Evolutionary conservation across 805 yeast genomes (phyloP).

Genomic region (Kurtzmaniella fragi): DNA sequence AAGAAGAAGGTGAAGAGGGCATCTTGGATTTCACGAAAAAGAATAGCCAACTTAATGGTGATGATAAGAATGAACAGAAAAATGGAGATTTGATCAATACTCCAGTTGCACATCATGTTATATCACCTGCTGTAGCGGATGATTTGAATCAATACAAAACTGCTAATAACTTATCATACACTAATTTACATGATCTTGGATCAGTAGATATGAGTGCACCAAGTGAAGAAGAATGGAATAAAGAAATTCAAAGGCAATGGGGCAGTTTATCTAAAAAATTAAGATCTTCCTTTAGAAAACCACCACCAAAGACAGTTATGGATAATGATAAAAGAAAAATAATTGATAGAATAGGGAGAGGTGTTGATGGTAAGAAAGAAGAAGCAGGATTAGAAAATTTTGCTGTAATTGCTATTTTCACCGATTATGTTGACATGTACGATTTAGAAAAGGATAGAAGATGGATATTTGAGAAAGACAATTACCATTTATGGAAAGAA

Average conservation of each 20-base stretch:
- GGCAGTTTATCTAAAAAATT: slow-evolving; percentile 48
- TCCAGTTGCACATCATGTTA: slow-evolving; percentile 21
- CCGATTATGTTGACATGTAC: slow-evolving; percentile 65
- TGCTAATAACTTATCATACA: slow-evolving; percentile 19
- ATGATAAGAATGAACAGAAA: slow-evolving; percentile 1
- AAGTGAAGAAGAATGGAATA: slow-evolving; percentile 58
- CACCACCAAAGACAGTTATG: slow-evolving; percentile 62
- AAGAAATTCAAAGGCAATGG: slow-evolving; percentile 65
- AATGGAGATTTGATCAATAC: background rate
- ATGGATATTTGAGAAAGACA: slow-evolving; percentile 47
- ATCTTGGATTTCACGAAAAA: background rate
- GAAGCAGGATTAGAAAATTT: slow-evolving; percentile 62
- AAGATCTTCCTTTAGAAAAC: slow-evolving; percentile 66
- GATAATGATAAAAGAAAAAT: slow-evolving; percentile 49
- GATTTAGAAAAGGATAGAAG: slow-evolving; percentile 57
- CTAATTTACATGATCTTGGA: slow-evolving; percentile 21
- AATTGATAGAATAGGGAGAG: slow-evolving; percentile 69
- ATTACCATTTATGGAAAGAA: slow-evolving; percentile 60
- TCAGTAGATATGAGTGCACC: slow-evolving; percentile 39
- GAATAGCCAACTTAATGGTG: background rate
- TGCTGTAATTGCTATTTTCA: slow-evolving; percentile 62
- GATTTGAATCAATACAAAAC: slow-evolving; percentile 15
- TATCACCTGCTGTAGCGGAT: slow-evolving; percentile 21
- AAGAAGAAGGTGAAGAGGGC: slow-evolving; percentile 8
- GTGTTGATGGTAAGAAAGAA: slow-evolving; percentile 75